Base-by-base conservation (phyloP, 192 early-diverging fungal species). In the Coemansia sp. region DNA sequence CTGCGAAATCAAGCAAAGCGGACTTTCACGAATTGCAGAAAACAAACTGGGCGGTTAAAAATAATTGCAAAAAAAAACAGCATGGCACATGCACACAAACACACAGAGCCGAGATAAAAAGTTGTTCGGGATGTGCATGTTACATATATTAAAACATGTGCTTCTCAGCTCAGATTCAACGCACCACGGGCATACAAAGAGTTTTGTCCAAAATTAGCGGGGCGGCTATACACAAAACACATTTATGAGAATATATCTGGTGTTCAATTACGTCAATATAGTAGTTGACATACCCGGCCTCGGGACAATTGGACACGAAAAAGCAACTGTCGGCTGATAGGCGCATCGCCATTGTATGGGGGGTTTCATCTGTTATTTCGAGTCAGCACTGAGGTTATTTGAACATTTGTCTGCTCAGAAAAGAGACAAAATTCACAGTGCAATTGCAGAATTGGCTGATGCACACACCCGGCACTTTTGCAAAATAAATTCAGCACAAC, bases 101-200 rank as follows among this genome's bases (percentile, higher is more conserved):
- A 38, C 35, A 38, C 35, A 44, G 42, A 50, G 48, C 48, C 48
- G 48, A 50, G 28, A 28, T 29, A 27, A 25, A 12, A 12, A 50
- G n/a, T 50, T 50, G 48, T 50, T 29, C 28, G 12, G 48, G 7
- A 50, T 50, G 48, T 50, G 22, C 46, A 22, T 25, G 24, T 28
- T 28, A 50, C 48, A 50, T 50, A 50, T 28, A 50, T 50, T 50
- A 50, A 50, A 50, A 50, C 48, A 50, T 50, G 48, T 50, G 48
- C 28, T 29, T 50, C 9, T 18, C 28, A 19, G 6, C 19, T 24
- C 46, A 38, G 35, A 38, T 38, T 38, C n/a, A 38, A 38, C n/a
- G 35, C n/a, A 16, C 19, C 19, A 19, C 5, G 18, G 16, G 7
- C n/a, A 44, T 16, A n/a, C 42, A 44, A 44, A 21, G 2, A 38